Evolutionary conservation across 768 basidiomycete species (phyloP), one percentile per base, ranked within the genome.

Genomic region (Boletus insuetus): DNA sequence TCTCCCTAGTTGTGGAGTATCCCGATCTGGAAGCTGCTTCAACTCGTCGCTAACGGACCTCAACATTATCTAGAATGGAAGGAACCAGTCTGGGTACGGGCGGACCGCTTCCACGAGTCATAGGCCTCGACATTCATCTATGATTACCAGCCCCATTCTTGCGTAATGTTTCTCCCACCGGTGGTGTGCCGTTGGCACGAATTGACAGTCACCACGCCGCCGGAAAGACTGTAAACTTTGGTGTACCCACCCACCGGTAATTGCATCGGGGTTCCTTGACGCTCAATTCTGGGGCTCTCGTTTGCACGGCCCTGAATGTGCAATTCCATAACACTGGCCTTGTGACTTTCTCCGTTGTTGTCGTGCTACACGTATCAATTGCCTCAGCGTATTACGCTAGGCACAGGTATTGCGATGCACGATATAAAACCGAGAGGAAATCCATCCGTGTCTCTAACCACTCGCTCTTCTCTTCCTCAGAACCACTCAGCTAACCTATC

Each of bases 51-150:
- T 35, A 35, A 54, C 54, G 50, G 57, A 58, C 49, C 54, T 55
- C 53, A 50, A 59, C 56, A 59, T 56, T 35, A 6, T 62, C 56
- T 50, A 55, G 54, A 63, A 68, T 65, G 61, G 66, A 63, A 65
- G 47, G 10, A 45, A 17, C 46, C 53, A 32, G 9, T 31, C 42
- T 48, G 48, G n/a, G 29, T 51, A 31, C 7, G 35, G 47, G 56
- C 53, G 46, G 51, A 29, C 54, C 45, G 53, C 37, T 44, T 46
- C 58, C 67, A 64, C 60, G 66, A 66, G 64, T 40, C 49, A 20
- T 46, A 45, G 55, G 2, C 49, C 50, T 55, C 53, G 39, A 52
- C 51, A 52, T 45, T 45, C 49, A 32, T 58, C 51, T 14, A 26
- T 26, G 41, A 47, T 56, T 38, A 47, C 42, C 38, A 26, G 26